Base-by-base conservation (phyloP, 2,329 filamentous ascomycete genomes). In the Aspergillus felis region DNA sequence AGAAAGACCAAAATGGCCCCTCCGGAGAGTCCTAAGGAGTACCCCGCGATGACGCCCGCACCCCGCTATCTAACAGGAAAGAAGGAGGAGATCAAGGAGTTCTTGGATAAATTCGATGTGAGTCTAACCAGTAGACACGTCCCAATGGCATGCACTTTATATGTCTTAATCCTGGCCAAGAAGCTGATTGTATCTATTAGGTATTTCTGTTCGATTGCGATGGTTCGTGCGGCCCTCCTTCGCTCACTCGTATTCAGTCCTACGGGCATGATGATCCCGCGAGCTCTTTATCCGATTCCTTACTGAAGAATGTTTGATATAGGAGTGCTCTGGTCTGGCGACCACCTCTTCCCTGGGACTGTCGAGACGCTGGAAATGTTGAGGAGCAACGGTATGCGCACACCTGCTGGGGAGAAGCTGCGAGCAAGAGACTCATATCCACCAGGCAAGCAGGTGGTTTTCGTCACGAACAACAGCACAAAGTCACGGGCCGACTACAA, bases 391-490 rank as follows among this genome's bases (percentile, higher is more conserved):
- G 91, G 92, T 92, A 69, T 52, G 56, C 20, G 35, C 24, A n/a
- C 28, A 24, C 44, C 4, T 7, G 44, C 27, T 29, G 22, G 50
- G 28, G 38, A 27, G 28, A 25, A 28, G 38, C 35, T 44, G 51
- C 38, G 54, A 60, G 42, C 50, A 56, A 64, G 24, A 29, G 27
- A 41, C 50, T 49, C 22, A 53, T 17, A 4, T n/a, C 22, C 14
- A 6, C 10, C 61, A 94, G 92, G 91, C 71, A 99, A 99, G 76
- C 88, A 88, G 72, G 84, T 94, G 35, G 87, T 99, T 55, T 99
- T 99, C 71, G 94, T 99, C 53, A 99, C 94, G 44, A 99, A 99
- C 79, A 99, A 99, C 80, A 97, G 92, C 70, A 97, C 94, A 57
- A 99, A 99, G 74, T 96, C 93, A 10, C 89, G 94, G 56, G 81